Evolutionary conservation across 495 filamentous ascomycete species (phyloP).

Genomic region (Trichocladium antarcticum): DNA sequence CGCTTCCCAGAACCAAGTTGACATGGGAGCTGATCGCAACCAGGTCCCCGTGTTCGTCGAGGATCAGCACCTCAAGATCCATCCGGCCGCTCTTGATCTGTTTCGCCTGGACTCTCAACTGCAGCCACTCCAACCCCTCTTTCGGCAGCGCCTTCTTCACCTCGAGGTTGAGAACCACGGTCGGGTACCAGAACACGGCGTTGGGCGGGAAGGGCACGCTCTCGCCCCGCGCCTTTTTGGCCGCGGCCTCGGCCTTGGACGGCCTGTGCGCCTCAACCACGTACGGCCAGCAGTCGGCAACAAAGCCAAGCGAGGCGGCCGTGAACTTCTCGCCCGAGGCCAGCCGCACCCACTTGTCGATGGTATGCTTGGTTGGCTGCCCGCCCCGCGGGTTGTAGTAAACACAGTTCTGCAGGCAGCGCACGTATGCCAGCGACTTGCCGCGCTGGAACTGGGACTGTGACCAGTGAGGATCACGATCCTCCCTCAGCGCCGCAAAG

Average conservation of each 20-base stretch:
- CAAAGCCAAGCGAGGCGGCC: slow-evolving; percentile 44
- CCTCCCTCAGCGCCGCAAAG: slow-evolving; percentile 29
- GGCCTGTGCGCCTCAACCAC: slow-evolving; percentile 21
- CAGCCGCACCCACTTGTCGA: slow-evolving; percentile 61
- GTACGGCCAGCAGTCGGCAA: slow-evolving; percentile 42
- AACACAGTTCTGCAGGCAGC: slow-evolving; percentile 36
- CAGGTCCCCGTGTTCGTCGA: slow-evolving; percentile 46
- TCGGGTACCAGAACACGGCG: slow-evolving; percentile 60
- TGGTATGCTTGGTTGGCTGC: slow-evolving; percentile 29
- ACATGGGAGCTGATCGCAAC: slow-evolving; percentile 55
- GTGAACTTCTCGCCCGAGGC: slow-evolving; percentile 41
- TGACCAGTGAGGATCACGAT: slow-evolving; percentile 37
- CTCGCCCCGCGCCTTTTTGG: neutral
- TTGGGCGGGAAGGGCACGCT: slow-evolving; percentile 6
- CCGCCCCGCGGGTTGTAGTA: slow-evolving; percentile 46
- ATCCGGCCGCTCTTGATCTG: slow-evolving; percentile 51
- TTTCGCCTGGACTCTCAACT: slow-evolving; percentile 45
- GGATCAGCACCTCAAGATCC: slow-evolving; percentile 53
- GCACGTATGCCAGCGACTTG: slow-evolving; percentile 42
- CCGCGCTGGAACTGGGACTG: slow-evolving; percentile 26
- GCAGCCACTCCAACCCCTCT: slow-evolving; percentile 55
- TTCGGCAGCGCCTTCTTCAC: slow-evolving; percentile 51
- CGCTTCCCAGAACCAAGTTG: slow-evolving; percentile 41
- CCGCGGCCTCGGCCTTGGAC: neutral
- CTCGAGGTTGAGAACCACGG: slow-evolving; percentile 57